phyloP scores from a whole-genome alignment of 805 yeast genomes.

The Lipomyces sp. region DNA sequence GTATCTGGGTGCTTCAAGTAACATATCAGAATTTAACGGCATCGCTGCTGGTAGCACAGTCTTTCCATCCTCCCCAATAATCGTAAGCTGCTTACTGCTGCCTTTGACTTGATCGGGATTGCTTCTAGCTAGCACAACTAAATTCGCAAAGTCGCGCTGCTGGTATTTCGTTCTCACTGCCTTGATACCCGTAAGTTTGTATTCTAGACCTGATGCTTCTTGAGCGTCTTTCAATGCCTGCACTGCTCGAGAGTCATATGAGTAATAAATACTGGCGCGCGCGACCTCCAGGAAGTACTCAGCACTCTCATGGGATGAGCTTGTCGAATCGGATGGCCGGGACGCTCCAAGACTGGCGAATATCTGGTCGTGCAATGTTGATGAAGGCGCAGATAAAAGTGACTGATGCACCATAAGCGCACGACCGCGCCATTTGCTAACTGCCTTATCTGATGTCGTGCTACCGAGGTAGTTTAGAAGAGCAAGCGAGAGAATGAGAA shows the following conservation, averaged over 20 bases:
- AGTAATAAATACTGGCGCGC: slow-evolving; percentile 41
- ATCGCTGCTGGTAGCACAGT: slow-evolving; percentile 15
- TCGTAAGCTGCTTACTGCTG: neutral
- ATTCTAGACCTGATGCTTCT: slow-evolving; percentile 50
- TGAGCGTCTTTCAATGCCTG: slow-evolving; percentile 44
- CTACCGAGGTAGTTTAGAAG: slow-evolving; percentile 51
- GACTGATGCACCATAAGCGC: slow-evolving; percentile 46
- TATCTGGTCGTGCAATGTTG: slow-evolving; percentile 41
- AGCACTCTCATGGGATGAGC: slow-evolving; percentile 8
- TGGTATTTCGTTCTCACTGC: slow-evolving; percentile 89
- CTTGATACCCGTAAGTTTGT: slow-evolving; percentile 81
- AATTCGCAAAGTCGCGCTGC: slow-evolving; percentile 67
- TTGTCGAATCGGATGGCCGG: slow-evolving; percentile 10
- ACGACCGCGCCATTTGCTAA: slow-evolving; percentile 45
- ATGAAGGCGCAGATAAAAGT: slow-evolving; percentile 40
- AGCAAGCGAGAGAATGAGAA: slow-evolving; percentile 52
- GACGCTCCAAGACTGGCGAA: slow-evolving; percentile 26
- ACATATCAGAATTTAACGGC: slow-evolving; percentile 62
- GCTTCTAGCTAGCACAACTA: slow-evolving; percentile 73
- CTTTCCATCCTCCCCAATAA: neutral
- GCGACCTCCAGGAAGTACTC: slow-evolving; percentile 35
- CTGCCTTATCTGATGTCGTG: slow-evolving; percentile 6
- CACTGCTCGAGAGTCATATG: slow-evolving; percentile 52
- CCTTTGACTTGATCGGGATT: neutral
- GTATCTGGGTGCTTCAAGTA: slow-evolving; percentile 75